Conservation (phyloP, 2,329 filamentous ascomycete genomes). For the Botrytis deweyae region DNA sequence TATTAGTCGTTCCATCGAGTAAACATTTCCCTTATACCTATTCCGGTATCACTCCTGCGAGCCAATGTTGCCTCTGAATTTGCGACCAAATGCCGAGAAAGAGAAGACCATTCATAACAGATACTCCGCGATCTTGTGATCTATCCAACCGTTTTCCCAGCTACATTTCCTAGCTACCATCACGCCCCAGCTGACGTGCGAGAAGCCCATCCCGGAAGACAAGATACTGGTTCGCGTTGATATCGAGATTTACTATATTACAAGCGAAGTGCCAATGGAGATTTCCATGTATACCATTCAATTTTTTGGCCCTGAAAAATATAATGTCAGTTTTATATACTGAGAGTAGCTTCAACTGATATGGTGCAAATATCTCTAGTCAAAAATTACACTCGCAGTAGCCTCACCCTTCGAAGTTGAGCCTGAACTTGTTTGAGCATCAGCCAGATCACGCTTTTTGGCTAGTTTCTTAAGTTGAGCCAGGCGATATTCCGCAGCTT, state of each 20-base stretch:
- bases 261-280: background rate
- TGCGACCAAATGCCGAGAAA: background rate
- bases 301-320: background rate
- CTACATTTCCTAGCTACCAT: background rate
- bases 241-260: background rate
- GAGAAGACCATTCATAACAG: background rate
- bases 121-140: background rate
- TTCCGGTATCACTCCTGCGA: background rate
- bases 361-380: background rate
- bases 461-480: constrained; percentile 3
- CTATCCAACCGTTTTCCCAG: background rate
- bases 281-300: background rate
- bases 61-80: background rate
- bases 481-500: constrained; percentile 4
- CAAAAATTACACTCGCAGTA: background rate
- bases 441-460: constrained; percentile 10
- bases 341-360: background rate
- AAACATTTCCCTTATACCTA: background rate
- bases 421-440: background rate
- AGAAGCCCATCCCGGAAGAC: background rate
- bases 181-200: background rate
- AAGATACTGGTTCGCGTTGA: background rate
- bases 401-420: background rate
- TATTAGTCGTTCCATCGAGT: background rate
- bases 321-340: background rate